These are phyloP conservation scores for Pisolithus thermaeus DNA, from an alignment of 1,284 basidiomycete species.

Conservation along the genomic window DNA sequence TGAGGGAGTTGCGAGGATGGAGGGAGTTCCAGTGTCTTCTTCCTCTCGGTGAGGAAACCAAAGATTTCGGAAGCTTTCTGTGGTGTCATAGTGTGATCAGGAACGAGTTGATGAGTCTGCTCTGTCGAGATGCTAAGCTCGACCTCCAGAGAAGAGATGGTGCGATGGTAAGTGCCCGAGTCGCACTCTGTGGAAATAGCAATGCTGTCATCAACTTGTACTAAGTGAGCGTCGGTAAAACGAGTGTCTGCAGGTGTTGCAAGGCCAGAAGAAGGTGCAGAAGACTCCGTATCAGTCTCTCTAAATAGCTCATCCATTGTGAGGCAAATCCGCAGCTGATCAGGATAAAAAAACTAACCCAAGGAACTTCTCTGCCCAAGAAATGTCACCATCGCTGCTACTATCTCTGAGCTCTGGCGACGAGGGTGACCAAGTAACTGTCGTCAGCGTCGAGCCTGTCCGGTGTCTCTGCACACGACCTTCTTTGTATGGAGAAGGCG, in stretches of 20 bases:
- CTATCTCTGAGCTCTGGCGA: conserved; percentile 24
- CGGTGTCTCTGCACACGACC: conserved; percentile 50
- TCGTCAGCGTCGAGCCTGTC: conserved; percentile 64
- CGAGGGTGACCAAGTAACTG: conserved; percentile 55
- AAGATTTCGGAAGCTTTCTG: conserved; percentile 66
- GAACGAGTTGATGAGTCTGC: conserved; percentile 25
- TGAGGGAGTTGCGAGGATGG: conserved; percentile 31
- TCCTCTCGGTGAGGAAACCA: conserved; percentile 51
- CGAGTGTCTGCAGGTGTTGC: conserved; percentile 38
- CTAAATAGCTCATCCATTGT: conserved; percentile 22
- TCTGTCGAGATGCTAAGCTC: conserved; percentile 52
- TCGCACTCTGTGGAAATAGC: conserved; percentile 42
- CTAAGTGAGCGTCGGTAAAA: conserved; percentile 30
- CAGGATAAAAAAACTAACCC: conserved; percentile 38
- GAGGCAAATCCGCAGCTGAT: conserved; percentile 3
- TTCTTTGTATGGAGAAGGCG: conserved; percentile 35
- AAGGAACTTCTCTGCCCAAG: conserved; percentile 71
- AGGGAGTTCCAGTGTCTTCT: conserved; percentile 24
- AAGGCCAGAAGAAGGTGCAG: conserved; percentile 41
- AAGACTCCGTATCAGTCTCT: conserved; percentile 42
- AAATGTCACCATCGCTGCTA: conserved; percentile 62
- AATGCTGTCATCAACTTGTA: conserved; percentile 28
- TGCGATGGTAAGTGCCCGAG: conserved; percentile 38
- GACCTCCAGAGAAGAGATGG: conserved; percentile 67
- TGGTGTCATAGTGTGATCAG: conserved; percentile 41